phyloP scores from a whole-genome alignment of 129 eudicot genomes.

The Solidago caesia region DNA sequence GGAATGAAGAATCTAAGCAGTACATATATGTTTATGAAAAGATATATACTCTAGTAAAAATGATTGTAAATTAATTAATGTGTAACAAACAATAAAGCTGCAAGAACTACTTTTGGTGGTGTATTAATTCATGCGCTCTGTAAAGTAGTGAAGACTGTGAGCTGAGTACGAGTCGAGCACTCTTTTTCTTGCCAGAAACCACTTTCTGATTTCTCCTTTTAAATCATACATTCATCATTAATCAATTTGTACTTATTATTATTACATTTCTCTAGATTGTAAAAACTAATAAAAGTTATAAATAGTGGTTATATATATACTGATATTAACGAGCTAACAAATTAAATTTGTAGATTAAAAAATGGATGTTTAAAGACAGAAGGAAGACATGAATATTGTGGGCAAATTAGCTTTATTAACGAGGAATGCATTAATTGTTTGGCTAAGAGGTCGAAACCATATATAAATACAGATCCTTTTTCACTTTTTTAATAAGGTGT shows the following conservation, averaged over 20 bases:
- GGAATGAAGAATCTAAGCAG: slow-evolving; percentile 30
- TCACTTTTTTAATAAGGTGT: too few species aligned
- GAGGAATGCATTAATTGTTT: too few species aligned
- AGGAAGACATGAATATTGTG: too few species aligned
- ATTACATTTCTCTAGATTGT: too few species aligned
- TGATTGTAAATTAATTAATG: neutral
- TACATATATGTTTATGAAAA: slow-evolving; percentile 11
- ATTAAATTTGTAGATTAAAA: too few species aligned
- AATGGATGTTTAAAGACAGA: too few species aligned
- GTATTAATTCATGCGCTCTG: slow-evolving; percentile 36
- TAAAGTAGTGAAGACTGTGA: slow-evolving; percentile 30
- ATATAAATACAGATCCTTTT: too few species aligned
- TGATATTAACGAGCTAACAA: too few species aligned
- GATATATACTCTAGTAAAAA: neutral
- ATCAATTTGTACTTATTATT: neutral
- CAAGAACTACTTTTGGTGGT: slow-evolving; percentile 28
- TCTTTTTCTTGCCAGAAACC: slow-evolving; percentile 38
- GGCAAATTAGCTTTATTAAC: too few species aligned
- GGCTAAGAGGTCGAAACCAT: too few species aligned
- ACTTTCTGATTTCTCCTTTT: slow-evolving; percentile 36
- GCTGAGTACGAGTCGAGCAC: slow-evolving; percentile 31
- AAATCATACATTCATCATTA: slow-evolving; percentile 38
- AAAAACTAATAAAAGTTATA: too few species aligned
- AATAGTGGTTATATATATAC: too few species aligned
- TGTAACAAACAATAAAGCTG: slow-evolving; percentile 30